These are phyloP conservation scores for Cucurbita pepo DNA, from an alignment of 306 rosid genomes.

Conservation along the genomic window DNA sequence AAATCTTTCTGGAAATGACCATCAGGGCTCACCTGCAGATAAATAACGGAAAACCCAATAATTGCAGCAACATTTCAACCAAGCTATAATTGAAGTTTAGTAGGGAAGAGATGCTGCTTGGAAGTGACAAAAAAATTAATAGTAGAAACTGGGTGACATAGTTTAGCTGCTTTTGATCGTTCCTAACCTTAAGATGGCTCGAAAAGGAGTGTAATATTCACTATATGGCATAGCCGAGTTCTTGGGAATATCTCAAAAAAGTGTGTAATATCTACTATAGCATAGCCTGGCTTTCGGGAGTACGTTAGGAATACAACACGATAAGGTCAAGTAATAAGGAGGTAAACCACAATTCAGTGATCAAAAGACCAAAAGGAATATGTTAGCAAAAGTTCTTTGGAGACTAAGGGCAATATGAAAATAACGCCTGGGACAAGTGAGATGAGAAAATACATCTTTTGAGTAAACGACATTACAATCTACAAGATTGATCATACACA, in stretches of 20 bases:
- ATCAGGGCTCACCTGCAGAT: constrained; percentile 52
- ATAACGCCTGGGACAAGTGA: neutral
- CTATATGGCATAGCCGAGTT: neutral
- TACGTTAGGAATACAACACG: neutral
- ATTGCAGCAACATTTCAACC: neutral
- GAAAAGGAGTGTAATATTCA: neutral
- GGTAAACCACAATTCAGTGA: neutral
- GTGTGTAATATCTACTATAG: neutral
- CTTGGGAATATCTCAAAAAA: neutral
- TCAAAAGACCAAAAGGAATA: neutral
- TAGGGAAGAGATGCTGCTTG: neutral
- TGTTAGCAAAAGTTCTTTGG: neutral
- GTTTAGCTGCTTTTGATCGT: neutral
- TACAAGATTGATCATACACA: neutral
- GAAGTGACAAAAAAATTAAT: neutral
- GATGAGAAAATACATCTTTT: neutral
- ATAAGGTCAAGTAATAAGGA: neutral
- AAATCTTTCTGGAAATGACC: constrained; percentile 85
- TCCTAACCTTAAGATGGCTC: neutral
- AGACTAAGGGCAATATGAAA: neutral
- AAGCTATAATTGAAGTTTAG: neutral
- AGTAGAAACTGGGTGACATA: neutral
- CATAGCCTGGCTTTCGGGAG: neutral
- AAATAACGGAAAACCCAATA: neutral
- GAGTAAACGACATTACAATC: neutral